Conservation (phyloP, 116 monocot genomes). For the Posidonia oceanica region DNA sequence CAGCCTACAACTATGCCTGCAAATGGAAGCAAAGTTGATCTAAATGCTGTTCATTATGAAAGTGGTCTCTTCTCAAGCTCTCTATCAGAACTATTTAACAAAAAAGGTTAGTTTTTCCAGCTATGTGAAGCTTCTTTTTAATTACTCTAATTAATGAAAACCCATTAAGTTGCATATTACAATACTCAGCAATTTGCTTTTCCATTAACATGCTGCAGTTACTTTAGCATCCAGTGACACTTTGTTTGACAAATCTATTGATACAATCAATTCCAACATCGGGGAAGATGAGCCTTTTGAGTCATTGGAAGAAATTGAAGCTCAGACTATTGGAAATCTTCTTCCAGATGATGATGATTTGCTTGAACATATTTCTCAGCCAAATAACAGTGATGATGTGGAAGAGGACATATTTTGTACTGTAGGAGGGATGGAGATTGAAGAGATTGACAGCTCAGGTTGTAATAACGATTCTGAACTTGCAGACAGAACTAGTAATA, state of each 20-base stretch:
- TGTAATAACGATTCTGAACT: conserved; percentile 18
- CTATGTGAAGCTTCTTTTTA: background rate
- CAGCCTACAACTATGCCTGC: conserved; percentile 21
- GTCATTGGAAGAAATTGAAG: conserved; percentile 65
- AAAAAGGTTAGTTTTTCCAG: conserved; percentile 30
- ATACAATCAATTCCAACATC: conserved; percentile 17
- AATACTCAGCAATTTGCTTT: background rate
- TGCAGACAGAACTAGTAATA: conserved; percentile 13
- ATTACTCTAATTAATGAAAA: background rate
- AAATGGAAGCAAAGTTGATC: conserved; percentile 19
- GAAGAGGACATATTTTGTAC: conserved; percentile 75
- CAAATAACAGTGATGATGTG: conserved; percentile 28
- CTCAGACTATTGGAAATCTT: conserved; percentile 78
- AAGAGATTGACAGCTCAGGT: conserved; percentile 25
- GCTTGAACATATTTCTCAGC: conserved; percentile 21
- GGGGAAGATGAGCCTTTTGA: conserved; percentile 52
- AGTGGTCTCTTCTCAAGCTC: conserved; percentile 56
- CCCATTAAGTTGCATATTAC: background rate
- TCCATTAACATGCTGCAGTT: conserved; percentile 30
- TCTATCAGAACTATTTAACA: conserved; percentile 40
- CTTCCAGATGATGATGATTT: conserved; percentile 91
- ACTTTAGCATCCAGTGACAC: conserved; percentile 26
- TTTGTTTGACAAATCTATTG: conserved; percentile 26
- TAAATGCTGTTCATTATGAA: conserved; percentile 25
- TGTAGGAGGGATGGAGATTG: conserved; percentile 69